Base-by-base conservation (phyloP, 129 eudicot species). In the Artemisia tridentata region DNA sequence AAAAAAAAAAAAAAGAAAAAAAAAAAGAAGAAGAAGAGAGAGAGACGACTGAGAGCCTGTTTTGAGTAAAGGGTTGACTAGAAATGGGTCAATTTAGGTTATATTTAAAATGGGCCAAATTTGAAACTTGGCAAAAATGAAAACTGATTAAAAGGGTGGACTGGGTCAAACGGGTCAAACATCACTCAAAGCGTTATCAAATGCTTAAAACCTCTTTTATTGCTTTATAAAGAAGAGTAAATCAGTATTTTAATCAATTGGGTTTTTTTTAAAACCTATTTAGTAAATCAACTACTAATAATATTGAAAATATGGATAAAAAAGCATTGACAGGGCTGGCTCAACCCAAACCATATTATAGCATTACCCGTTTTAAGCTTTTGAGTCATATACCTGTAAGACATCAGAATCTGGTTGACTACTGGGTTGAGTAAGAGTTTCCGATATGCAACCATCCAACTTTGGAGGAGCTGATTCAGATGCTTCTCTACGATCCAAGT, bases 361-460 rank as follows among this genome's bases (percentile, higher is more conserved):
- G 31, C 10, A 29, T 61, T 45, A 67, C 60, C 59, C 72, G 0
- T 54, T 38, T 1, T 67, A 0, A 68, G 10, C 49, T 54, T 60
- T 38, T 21, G 14, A 47, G 18, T 20, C 19, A 63, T 52, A 72
- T 83, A 92, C 98, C 98, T 86, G 85, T 66, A 92, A 79, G 81
- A 83, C 83, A 64, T 89, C 89, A 67, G 77, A 75, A 47, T 75
- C 78, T 25, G 71, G 85, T 69, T 83, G 80, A 50, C 48, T 18
- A 17, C 71, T 51, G 21, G 78, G 70, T 58, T 82, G 83, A 23
- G 27, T 15, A 53, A 69, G 43, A 49, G 70, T 34, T 15, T 76
- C 56, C 49, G 83, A 55, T 13, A 64, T 63, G 52, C 73, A 57
- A 63, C 75, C 81, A 62, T 72, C 54, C 51, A 88, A 55, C 59